Base-by-base conservation (phyloP, 2,329 filamentous ascomycete species). In the Onygenales sp. region DNA sequence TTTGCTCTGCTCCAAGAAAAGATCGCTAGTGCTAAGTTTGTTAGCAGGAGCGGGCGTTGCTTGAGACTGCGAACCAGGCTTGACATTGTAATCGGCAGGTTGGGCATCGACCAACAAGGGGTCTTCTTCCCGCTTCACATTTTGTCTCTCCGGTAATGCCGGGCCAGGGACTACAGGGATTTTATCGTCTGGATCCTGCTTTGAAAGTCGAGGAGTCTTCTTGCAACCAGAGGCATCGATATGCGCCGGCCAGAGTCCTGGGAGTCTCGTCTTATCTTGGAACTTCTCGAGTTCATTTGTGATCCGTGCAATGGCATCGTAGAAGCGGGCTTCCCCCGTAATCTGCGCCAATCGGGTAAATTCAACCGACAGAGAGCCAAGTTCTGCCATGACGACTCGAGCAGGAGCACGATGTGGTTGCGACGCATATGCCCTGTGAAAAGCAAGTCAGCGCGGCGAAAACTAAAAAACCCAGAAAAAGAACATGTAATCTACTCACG, bases 201-300 rank as follows among this genome's bases (percentile, higher is more conserved):
- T 63, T 10, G 11, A 32, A 47, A 21, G 36, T 5, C 58, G 43
- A 7, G 57, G 55, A 39, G 64, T 55, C 52, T 68, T 70, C 44
- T 87, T 85, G 67, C 90, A 95, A 5, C 90, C 90, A 31, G 85
- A 87, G 8, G 86, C 84, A 69, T 95, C 89, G 10, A 96, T 71
- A 41, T 75, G 75, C 58, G 67, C 58, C 1, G 71, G 71, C 70
- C 70, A 74, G 54, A 74, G 54, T 1, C 72, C 72, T 0, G 70
- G 63, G 2, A 74, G 57, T 7, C 61, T 64, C 4, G 72, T 73
- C 13, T 59, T 43, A 27, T 60, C 57, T 54, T 74, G 71, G 32
- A 63, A 60, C 5, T 48, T 58, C 8, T 68, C 64, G 42, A 74
- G 62, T n/a, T 59, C 55, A 45, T 68, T 61, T 46, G 64, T 66